Evolutionary conservation across 345 rosid genomes (phyloP).

Genomic region (Pseudoturritis turrita): DNA sequence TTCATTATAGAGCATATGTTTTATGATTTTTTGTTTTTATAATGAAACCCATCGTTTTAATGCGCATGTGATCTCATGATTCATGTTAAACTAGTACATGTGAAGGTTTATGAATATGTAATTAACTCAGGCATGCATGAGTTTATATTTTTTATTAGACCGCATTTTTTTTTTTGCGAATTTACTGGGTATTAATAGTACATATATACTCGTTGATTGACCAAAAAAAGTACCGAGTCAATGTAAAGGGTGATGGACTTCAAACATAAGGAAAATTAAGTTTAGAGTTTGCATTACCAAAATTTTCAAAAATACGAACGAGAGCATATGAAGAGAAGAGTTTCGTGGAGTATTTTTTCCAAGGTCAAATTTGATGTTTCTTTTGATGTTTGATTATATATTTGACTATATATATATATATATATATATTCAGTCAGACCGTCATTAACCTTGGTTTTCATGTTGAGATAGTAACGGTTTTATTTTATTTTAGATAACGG

Average conservation of each 20-base stretch:
- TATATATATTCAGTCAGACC: too few species aligned
- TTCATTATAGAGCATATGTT: not conserved
- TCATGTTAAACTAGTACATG: not conserved
- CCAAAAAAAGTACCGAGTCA: not conserved
- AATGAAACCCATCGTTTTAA: not conserved
- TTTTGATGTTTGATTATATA: not conserved
- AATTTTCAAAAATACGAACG: too few species aligned
- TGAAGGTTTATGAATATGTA: not conserved
- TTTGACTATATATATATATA: not conserved
- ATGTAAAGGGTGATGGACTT: not conserved
- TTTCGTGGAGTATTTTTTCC: not conserved
- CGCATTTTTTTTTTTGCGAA: not conserved
- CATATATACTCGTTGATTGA: not conserved
- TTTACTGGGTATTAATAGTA: not conserved
- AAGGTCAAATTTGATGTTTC: not conserved
- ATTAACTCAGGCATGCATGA: too few species aligned
- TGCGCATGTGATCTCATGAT: not conserved
- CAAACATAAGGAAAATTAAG: too few species aligned
- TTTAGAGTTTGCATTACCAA: not conserved
- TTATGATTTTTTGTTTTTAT: not conserved
- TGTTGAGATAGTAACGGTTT: not conserved
- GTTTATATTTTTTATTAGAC: not conserved
- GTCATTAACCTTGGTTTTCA: conserved; percentile 2
- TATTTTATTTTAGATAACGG: too few species aligned
- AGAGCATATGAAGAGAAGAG: not conserved